phyloP scores from a whole-genome alignment of 257 asterid genomes.

The Thymus quinquecostatus region DNA sequence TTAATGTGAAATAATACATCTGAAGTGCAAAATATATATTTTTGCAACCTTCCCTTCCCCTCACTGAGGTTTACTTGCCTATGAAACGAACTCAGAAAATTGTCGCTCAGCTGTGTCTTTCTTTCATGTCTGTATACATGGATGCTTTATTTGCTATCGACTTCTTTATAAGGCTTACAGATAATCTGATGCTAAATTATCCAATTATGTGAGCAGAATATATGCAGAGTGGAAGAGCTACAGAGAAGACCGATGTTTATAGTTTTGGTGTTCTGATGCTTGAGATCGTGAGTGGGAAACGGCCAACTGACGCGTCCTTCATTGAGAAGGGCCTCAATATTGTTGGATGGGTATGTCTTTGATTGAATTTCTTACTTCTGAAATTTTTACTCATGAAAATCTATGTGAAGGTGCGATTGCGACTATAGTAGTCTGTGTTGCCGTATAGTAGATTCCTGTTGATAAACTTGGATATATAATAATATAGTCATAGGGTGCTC shows the following conservation, averaged over 20 bases:
- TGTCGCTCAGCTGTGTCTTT: not conserved
- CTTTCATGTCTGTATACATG: not conserved
- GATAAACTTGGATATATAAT: no score
- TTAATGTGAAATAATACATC: not conserved
- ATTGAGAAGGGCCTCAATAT: constrained; percentile 44
- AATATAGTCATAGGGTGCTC: not conserved
- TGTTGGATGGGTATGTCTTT: constrained; percentile 39
- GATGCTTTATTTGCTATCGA: not conserved
- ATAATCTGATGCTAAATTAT: constrained; percentile 15
- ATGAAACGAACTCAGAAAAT: not conserved
- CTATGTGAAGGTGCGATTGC: constrained; percentile 12
- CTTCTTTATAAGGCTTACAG: constrained; percentile 8
- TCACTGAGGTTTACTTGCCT: not conserved
- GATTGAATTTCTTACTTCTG: not conserved
- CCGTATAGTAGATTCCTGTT: not conserved
- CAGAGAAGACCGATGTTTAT: constrained; percentile 85
- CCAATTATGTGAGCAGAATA: constrained; percentile 54
- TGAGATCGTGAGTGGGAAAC: constrained; percentile 68
- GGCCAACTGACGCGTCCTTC: constrained; percentile 45
- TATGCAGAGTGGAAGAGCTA: constrained; percentile 92
- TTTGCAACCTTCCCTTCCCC: constrained; percentile 5
- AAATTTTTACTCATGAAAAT: not conserved
- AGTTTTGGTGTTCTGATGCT: constrained; percentile 90
- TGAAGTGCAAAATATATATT: not conserved
- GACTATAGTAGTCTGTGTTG: not conserved